Base-by-base conservation (phyloP, 306 rosid genomes). In the Lathyrus sativus region DNA sequence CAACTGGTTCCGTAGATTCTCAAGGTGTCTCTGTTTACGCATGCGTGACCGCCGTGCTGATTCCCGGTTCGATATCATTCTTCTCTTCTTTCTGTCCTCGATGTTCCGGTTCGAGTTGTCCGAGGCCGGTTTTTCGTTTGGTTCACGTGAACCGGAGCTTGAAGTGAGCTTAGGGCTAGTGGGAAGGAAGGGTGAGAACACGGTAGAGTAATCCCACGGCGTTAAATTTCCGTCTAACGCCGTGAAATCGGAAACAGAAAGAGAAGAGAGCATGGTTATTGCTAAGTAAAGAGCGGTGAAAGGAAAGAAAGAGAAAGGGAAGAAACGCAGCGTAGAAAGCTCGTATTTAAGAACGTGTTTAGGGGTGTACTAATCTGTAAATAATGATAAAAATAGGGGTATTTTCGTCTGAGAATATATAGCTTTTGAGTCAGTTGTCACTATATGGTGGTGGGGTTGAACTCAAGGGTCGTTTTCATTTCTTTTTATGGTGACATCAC, bases 41-140 rank as follows among this genome's bases (percentile, higher is more conserved):
- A 87, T 74, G n/a, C 99, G 84, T 3, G 99, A 93, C 68, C 99
- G 82, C 74, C 95, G 68, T 8, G 99, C 99, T 5, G 99, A 93
- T 66, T 93, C 95, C 78, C 99, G 84, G 87, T 90, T 93, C 48
- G 97, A 93, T 74, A 82, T 73, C 97, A 86, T 93, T 71, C 99
- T 79, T 44, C 95, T 77, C 45, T 83, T 79, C 74, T 84, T 90
- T 37, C 92, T 79, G 69, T 88, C 96, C 61, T 86, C 87, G 62
- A 72, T 73, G 7, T 68, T 72, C 24, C 76, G 76, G 76, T 61
- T 53, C 45, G 66, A 77, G 5, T 70, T 65, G 0, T 64, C 73
- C 1, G 62, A 35, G 26, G 11, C 58, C 57, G 63, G 44, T 70
- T 73, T 84, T 13, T 8, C 73, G 72, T 74, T 71, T 11, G 86